phyloP scores from a whole-genome alignment of 768 basidiomycete genomes.

The Leccinum olivaceopallidum region DNA sequence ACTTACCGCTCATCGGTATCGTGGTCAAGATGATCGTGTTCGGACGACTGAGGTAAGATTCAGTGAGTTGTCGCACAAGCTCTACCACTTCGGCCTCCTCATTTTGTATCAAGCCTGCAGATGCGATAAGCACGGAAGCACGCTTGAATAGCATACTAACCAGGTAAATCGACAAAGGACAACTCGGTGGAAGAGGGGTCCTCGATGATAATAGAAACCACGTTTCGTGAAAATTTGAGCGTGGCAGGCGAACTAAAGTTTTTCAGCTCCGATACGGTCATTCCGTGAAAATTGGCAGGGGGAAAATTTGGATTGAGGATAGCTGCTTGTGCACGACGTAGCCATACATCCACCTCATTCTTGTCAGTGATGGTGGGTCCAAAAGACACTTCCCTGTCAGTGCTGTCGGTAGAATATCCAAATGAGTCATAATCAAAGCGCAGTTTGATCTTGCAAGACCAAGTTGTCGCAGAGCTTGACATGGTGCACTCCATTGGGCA shows the following conservation, averaged over 20 bases:
- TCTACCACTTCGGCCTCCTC: constrained; percentile 41
- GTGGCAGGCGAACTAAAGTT: constrained; percentile 22
- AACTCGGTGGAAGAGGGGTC: constrained; percentile 49
- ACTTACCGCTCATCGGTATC: constrained; percentile 61
- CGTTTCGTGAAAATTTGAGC: constrained; percentile 50
- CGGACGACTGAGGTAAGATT: constrained; percentile 39
- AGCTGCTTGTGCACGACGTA: constrained; percentile 49
- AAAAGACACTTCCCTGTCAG: constrained; percentile 23
- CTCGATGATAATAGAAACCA: constrained; percentile 45
- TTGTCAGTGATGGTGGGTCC: constrained; percentile 34
- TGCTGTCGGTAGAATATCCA: constrained; percentile 22
- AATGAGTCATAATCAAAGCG: constrained; percentile 33
- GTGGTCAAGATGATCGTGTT: constrained; percentile 47
- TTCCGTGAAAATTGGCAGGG: constrained; percentile 24
- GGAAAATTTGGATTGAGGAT: constrained; percentile 36
- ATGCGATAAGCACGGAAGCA: constrained; percentile 8
- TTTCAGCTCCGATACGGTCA: constrained; percentile 27
- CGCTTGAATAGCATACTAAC: constrained; percentile 26
- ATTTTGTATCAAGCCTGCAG: constrained; percentile 59
- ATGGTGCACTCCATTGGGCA: constrained; percentile 57
- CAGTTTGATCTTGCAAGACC: constrained; percentile 48
- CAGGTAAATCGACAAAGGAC: constrained; percentile 56
- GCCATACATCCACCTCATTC: constrained; percentile 38
- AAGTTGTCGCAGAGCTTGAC: constrained; percentile 38
- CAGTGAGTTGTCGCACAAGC: constrained; percentile 50